These are phyloP conservation scores for Pichia sp. DNA, from an alignment of 1,139 yeast species.

Conservation along the genomic window DNA sequence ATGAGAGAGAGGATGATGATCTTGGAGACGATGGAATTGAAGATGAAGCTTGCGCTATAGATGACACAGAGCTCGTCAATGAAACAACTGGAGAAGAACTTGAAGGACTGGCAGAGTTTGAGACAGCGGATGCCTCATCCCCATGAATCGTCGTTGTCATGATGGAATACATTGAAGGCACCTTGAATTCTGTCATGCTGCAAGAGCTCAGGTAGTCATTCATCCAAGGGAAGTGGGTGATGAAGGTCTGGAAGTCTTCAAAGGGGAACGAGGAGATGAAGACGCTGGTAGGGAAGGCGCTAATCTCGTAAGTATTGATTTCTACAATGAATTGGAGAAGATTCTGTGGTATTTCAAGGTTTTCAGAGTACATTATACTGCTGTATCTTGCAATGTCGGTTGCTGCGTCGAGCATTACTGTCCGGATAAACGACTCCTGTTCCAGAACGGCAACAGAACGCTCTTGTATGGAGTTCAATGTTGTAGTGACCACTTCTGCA, in stretches of 20 bases:
- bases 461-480: conserved; percentile 22
- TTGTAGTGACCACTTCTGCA: conserved; percentile 20
- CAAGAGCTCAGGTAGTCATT: conserved; percentile 34
- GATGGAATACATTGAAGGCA: conserved; percentile 30
- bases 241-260: conserved; percentile 38
- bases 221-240: conserved; percentile 44
- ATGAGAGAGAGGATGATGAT: no score
- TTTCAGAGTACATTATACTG: conserved; percentile 31
- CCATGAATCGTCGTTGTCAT: conserved; percentile 9
- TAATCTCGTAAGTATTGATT: conserved; percentile 20
- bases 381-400: conserved; percentile 28
- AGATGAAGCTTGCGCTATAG: background rate
- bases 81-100: background rate
- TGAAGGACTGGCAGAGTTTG: background rate
- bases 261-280: conserved; percentile 40
- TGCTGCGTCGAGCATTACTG: conserved; percentile 33
- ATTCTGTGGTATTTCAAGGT: conserved; percentile 33
- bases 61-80: background rate
- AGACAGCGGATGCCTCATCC: background rate
- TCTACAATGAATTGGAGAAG: conserved; percentile 34
- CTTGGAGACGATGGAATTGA: conserved; percentile 1
- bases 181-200: conserved; percentile 34
- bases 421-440: conserved; percentile 31
- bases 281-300: conserved; percentile 29
- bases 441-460: conserved; percentile 30